phyloP scores from a whole-genome alignment of 768 basidiomycete genomes.

The Auriculariales sp. region DNA sequence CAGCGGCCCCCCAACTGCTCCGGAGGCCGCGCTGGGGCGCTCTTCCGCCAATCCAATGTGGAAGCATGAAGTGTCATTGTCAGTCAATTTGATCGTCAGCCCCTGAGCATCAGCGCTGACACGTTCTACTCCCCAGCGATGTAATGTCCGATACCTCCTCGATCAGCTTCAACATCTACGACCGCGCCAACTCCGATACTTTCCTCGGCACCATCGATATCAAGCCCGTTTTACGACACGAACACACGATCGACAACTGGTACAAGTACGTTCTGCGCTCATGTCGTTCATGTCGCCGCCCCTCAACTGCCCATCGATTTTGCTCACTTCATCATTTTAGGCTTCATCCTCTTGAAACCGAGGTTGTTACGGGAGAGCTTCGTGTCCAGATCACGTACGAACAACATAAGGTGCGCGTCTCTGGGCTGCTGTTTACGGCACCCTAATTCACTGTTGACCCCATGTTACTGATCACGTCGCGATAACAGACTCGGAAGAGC shows the following conservation, averaged over 20 bases:
- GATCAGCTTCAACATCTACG: conserved; percentile 84
- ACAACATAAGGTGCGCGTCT: conserved; percentile 58
- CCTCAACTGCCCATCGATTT: conserved; percentile 9
- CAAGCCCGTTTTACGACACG: conserved; percentile 81
- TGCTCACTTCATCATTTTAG: conserved; percentile 21
- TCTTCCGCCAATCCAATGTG: conserved; percentile 86
- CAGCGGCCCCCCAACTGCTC: conserved; percentile 2
- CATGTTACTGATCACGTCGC: conserved; percentile 1
- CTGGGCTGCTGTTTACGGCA: conserved; percentile 12
- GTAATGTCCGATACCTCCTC: conserved; percentile 73
- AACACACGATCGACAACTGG: conserved; percentile 94
- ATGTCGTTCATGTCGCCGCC: conserved; percentile 5
- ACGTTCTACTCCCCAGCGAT: conserved; percentile 43
- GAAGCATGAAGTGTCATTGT: conserved; percentile 99
- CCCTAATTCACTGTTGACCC: conserved; percentile 3
- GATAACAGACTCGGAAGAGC: conserved; percentile 63
- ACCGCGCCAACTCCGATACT: conserved; percentile 67
- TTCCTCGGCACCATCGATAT: conserved; percentile 89
- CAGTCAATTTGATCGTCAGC: too few relatives aligned
- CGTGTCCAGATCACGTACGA: conserved; percentile 90
- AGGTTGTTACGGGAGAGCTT: conserved; percentile 83
- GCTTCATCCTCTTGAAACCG: conserved; percentile 61
- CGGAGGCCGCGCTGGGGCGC: conserved; percentile 26
- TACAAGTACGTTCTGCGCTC: conserved; percentile 54
- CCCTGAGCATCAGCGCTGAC: conserved; percentile 7